A percentile compares a stretch with the other conserved stretches of the same genome.
These are phyloP conservation scores for Rhodamnia rubescens DNA, from an alignment of 345 rosid genomes.

Conservation along the genomic window DNA sequence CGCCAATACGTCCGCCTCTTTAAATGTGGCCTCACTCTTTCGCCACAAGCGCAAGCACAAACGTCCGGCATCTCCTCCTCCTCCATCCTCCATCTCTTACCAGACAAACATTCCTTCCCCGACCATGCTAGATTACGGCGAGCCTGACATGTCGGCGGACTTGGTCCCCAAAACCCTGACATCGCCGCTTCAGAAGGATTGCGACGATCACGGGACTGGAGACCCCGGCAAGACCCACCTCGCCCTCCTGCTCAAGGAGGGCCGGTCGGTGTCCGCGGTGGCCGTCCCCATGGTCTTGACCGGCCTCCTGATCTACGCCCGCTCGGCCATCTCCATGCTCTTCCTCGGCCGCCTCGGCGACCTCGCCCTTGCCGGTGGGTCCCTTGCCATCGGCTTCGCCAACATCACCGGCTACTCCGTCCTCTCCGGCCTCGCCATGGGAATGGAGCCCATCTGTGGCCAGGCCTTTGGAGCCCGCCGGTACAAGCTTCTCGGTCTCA, in stretches of 20 bases:
- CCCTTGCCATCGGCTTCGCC: slow-evolving; percentile 78
- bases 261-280: slow-evolving; percentile 39
- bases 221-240: slow-evolving; percentile 6
- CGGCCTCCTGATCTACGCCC: slow-evolving; percentile 65
- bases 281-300: slow-evolving; percentile 61
- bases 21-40: not conserved
- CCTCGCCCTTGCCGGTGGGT: slow-evolving; percentile 71
- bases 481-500: slow-evolving; percentile 58
- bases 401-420: slow-evolving; percentile 90
- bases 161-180: not conserved
- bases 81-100: not conserved
- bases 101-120: not conserved
- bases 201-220: not conserved
- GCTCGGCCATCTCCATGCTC: slow-evolving; percentile 81
- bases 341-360: slow-evolving; percentile 70
- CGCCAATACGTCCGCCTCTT: not conserved
- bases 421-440: slow-evolving; percentile 79
- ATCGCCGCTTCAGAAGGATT: not conserved
- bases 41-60: not conserved
- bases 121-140: not conserved
- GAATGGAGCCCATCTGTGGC: slow-evolving; percentile 90
- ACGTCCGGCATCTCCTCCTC: not conserved
- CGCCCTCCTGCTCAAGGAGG: slow-evolving; percentile 30
- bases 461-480: slow-evolving; percentile 84
- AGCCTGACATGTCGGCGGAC: not conserved